Evolutionary conservation across 192 early-diverging fungal species (phyloP).

Genomic region (Mortierella alpina): DNA sequence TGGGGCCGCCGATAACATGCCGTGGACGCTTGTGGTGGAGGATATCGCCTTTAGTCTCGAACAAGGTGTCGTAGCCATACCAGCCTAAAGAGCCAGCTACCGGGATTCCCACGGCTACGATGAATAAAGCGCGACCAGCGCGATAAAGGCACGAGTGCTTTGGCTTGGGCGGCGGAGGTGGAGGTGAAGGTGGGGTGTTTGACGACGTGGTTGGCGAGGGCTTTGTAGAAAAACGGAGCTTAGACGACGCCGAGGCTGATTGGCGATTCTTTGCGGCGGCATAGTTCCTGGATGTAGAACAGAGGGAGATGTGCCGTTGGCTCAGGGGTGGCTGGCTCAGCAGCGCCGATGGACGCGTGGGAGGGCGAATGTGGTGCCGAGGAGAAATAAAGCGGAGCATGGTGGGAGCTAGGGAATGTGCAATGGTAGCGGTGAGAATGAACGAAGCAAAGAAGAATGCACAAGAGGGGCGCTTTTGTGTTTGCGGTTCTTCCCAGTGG

Average conservation of each 20-base stretch:
- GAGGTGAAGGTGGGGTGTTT: background rate
- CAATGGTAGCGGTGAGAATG: too few relatives aligned
- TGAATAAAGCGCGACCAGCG: slow-evolving; percentile 23
- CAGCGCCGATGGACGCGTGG: too few relatives aligned
- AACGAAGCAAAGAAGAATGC: too few relatives aligned
- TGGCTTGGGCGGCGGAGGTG: slow-evolving; percentile 21
- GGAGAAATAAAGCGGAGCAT: too few relatives aligned
- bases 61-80: slow-evolving; percentile 11
- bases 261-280: background rate
- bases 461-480: too few relatives aligned
- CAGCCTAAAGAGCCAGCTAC: slow-evolving; percentile 21
- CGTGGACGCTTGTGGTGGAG: slow-evolving; percentile 25
- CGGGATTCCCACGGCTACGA: slow-evolving; percentile 14
- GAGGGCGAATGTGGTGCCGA: too few relatives aligned
- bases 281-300: background rate
- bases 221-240: slow-evolving; percentile 1
- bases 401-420: too few relatives aligned
- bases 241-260: too few relatives aligned
- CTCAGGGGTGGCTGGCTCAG: background rate
- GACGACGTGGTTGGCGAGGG: slow-evolving; percentile 5
- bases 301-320: slow-evolving; percentile 4
- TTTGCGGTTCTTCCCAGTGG: too few relatives aligned
- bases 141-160: slow-evolving; percentile 24
- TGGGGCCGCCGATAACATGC: slow-evolving; percentile 55
- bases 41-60: slow-evolving; percentile 17